A percentile compares a stretch with the other conserved stretches of the same genome.
Conservation (phyloP, 257 asterid species). For the Solanum arcanum region DNA sequence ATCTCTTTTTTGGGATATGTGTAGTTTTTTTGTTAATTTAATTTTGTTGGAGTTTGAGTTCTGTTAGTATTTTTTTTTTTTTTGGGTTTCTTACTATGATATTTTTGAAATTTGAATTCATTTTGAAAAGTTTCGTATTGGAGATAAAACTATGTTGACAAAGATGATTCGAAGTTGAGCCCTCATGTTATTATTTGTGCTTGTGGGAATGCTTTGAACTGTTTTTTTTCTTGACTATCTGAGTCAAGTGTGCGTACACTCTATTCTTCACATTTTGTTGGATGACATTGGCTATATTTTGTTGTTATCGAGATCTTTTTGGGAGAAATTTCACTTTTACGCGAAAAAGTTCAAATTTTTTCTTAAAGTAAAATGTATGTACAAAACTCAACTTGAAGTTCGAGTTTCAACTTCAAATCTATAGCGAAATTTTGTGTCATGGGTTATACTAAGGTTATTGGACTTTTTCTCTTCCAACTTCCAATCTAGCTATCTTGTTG, state of each 20-base stretch:
- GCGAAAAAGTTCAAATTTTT: background rate
- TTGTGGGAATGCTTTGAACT: background rate
- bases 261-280: background rate
- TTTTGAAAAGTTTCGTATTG: accelerated
- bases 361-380: background rate
- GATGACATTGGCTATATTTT: background rate
- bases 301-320: background rate
- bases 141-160: background rate
- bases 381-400: background rate
- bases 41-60: background rate
- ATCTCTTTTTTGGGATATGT: background rate
- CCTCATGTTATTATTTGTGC: background rate
- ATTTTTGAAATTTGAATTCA: no score
- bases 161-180: background rate
- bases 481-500: background rate
- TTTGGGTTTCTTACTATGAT: background rate
- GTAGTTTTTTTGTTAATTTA: background rate
- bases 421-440: background rate
- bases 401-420: background rate
- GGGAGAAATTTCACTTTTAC: background rate
- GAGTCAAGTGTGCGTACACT: no score
- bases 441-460: background rate
- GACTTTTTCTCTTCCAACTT: background rate
- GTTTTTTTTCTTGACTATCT: no score
- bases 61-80: background rate